A percentile compares a stretch with the other conserved stretches of the same genome.
phyloP scores from a whole-genome alignment of 257 asterid genomes.

The Fraxinus pennsylvanica region DNA sequence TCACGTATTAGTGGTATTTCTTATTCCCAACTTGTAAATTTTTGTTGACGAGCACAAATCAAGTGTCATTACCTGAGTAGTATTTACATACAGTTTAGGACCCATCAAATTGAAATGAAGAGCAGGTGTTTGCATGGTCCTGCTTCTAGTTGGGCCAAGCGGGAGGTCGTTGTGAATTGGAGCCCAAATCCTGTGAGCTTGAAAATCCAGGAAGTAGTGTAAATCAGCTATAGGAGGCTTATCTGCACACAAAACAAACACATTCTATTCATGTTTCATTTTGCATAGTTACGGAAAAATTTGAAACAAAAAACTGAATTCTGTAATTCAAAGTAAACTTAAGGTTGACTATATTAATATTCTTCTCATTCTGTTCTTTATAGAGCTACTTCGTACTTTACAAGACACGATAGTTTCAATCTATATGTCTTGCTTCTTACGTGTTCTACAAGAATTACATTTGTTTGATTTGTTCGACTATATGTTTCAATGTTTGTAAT shows the following conservation, averaged over 20 bases:
- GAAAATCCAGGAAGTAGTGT: conserved; percentile 80
- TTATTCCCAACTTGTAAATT: too few species aligned
- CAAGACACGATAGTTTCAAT: neutral
- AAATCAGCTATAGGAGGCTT: conserved; percentile 82
- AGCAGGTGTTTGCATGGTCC: conserved; percentile 47
- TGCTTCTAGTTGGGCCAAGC: conserved; percentile 57
- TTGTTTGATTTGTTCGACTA: neutral
- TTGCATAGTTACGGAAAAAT: neutral
- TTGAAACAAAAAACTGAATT: neutral
- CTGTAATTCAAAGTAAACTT: too few species aligned
- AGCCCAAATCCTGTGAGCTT: conserved; percentile 79
- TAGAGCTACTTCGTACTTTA: neutral
- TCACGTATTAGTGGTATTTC: too few species aligned
- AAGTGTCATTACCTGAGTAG: conserved; percentile 47
- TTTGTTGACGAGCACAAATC: too few species aligned
- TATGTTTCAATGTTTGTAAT: neutral
- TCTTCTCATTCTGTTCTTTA: neutral
- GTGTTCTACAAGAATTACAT: neutral
- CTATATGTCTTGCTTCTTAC: neutral
- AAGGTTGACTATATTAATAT: too few species aligned
- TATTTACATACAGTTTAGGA: conserved; percentile 72
- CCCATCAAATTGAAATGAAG: conserved; percentile 64
- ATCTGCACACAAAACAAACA: conserved; percentile 42
- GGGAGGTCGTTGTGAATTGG: conserved; percentile 80
- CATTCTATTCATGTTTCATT: neutral